Conservation (phyloP, 306 rosid species). For the Lathyrus tuberosus region DNA sequence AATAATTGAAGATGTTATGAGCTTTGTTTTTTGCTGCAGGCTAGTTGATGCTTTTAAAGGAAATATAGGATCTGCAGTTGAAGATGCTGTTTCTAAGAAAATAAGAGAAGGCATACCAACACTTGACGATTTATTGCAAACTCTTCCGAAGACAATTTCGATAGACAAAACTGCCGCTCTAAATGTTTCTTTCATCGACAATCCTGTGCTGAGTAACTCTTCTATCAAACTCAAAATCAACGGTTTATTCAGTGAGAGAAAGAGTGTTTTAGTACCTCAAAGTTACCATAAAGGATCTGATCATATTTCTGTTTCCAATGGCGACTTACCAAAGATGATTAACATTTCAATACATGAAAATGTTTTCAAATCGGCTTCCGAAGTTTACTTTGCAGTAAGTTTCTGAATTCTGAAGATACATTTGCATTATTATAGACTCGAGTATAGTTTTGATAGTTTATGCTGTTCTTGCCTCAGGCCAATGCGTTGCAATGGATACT, state of each 20-base stretch:
- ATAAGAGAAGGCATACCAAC: slow-evolving; percentile 60
- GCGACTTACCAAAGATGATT: slow-evolving; percentile 59
- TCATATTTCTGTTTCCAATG: slow-evolving; percentile 37
- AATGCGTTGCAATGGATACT: slow-evolving; percentile 64
- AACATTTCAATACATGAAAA: slow-evolving; percentile 71
- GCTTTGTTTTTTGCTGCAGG: slow-evolving; percentile 49
- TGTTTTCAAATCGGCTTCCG: slow-evolving; percentile 69
- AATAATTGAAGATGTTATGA: background rate
- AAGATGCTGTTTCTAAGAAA: slow-evolving; percentile 62
- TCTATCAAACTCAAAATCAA: slow-evolving; percentile 65
- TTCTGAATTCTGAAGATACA: slow-evolving; percentile 24
- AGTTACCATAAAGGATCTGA: slow-evolving; percentile 35
- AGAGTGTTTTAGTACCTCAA: slow-evolving; percentile 45
- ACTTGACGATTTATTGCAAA: slow-evolving; percentile 59
- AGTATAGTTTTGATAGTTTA: slow-evolving; percentile 34
- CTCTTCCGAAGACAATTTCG: slow-evolving; percentile 65
- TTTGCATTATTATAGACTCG: slow-evolving; percentile 10
- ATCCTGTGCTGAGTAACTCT: slow-evolving; percentile 66
- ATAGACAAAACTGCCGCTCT: slow-evolving; percentile 58
- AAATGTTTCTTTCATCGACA: slow-evolving; percentile 64
- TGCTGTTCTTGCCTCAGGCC: slow-evolving; percentile 42
- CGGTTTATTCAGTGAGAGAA: slow-evolving; percentile 59
- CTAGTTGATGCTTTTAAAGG: slow-evolving; percentile 68
- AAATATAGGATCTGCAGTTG: slow-evolving; percentile 67
- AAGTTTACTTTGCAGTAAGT: slow-evolving; percentile 66